Base-by-base conservation (phyloP, 2,329 filamentous ascomycete species). In the Fusarium incarnatum region DNA sequence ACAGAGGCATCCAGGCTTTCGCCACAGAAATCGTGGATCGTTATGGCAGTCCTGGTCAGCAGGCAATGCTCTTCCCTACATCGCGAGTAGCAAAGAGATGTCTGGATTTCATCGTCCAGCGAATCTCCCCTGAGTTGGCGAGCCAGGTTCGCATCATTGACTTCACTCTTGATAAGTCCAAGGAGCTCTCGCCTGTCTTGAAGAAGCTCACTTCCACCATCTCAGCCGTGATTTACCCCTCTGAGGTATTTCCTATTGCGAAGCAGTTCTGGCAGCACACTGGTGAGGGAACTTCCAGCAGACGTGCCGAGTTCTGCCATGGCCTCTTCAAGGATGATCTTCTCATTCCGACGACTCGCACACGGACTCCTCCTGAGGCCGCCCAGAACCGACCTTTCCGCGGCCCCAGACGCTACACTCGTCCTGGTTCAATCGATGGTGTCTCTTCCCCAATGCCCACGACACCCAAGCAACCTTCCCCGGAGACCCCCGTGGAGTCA, bases 241-340 rank as follows among this genome's bases (percentile, higher is more conserved):
- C 86, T 47, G 87, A 89, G 15, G 81, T 89, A 20, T 94, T 91
- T 73, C 81, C 88, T 7, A 80, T 92, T 63, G 93, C 94, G n/a
- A 98, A 98, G 79, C 88, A 94, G 75, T 98, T 97, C 76, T 99
- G 96, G 96, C 96, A 98, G 79, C 96, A 99, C 79, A 92, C 93
- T 1, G 96, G 96, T 22, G 94, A 97, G 67, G 96, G 96, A 18
- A 86, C 97, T 16, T 98, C 94, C 1, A 98, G 94, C 78, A 90
- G 96, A 52, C 89, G 94, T 42, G 94, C 94, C 34, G 95, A 98
- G 77, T 98, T 97, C 79, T 97, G 93, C 77, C 89, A 94, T 64
- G 84, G 87, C 44, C 86, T 95, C 3, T 88, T 97, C 68, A 86
- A 87, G 40, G 90, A 95, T 67, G 90, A 90, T 1, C 83, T 92